Base-by-base conservation (phyloP, 164 flowering plant genomes). In the Kingdonia uniflora region DNA sequence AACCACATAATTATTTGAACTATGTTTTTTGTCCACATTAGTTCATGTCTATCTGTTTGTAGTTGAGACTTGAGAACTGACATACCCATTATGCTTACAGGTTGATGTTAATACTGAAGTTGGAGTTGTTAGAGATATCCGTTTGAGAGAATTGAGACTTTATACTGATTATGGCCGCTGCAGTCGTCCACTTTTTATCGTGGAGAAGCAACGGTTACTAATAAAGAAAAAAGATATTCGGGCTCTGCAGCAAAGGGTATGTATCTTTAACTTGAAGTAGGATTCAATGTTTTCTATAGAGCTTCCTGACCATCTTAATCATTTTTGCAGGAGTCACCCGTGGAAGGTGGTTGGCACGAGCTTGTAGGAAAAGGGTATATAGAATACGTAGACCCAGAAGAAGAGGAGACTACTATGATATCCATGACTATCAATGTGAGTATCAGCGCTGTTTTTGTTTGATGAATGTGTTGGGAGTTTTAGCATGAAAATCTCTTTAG, bases 161-260 rank as follows among this genome's bases (percentile, higher is more conserved):
- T 94, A 94, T 66, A 94, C 99, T 39, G 99, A 94, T 51, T 94
- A 94, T 75, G 99, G 99, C 1, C 92, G 99, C n/a, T 94, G 99
- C 74, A 94, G 99, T 73, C 91, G 99, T 50, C 99, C 99, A 4
- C 62, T 94, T 47, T 94, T 94, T 64, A 94, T 94, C 42, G 99
- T 94, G 49, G 96, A 94, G 57, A 89, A 89, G 24, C 92, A 87
- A 61, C 76, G 82, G 62, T 77, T 94, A 45, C 79, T 94, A 21
- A 89, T 94, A 55, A 94, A 81, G 77, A 94, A 85, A 62, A 80
- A 62, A 63, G 95, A 94, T 62, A 85, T 94, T 49, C 82, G 66
- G 56, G 76, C 81, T 4, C 63, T 94, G 71, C 97, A 94, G 58
- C 87, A 68, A 61, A 75, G 96, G 76, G 99, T 94, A 54, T n/a